phyloP scores from a whole-genome alignment of 768 basidiomycete species.

The Phylloporus sp. region DNA sequence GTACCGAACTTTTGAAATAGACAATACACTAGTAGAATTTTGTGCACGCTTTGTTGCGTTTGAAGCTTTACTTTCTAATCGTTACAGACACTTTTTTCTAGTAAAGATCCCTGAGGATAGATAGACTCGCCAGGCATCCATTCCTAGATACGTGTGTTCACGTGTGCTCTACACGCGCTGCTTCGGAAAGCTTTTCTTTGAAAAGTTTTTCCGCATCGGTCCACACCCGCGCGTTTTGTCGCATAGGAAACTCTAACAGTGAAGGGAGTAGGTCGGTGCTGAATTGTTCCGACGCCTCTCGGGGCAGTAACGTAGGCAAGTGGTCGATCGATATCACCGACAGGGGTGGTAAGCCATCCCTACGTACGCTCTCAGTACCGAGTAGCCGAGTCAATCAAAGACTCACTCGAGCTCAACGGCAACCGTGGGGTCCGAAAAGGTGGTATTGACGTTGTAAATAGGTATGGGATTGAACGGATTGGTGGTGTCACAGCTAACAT shows the following conservation, averaged over 20 bases:
- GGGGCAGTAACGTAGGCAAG: constrained; percentile 88
- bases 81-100: neutral
- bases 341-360: constrained; percentile 60
- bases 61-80: neutral
- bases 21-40: neutral
- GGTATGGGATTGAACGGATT: constrained; percentile 98
- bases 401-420: constrained; percentile 76
- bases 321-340: constrained; percentile 96
- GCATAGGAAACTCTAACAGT: constrained; percentile 67
- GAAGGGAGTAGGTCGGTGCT: constrained; percentile 83
- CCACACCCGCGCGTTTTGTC: constrained; percentile 74
- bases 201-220: constrained; percentile 81
- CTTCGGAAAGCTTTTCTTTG: constrained; percentile 58
- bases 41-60: neutral
- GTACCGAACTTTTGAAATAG: neutral
- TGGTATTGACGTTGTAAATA: constrained; percentile 90
- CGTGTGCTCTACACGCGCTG: constrained; percentile 23
- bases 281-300: constrained; percentile 97
- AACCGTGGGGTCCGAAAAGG: constrained; percentile 88
- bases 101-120: neutral
- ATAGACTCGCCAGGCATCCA: no score
- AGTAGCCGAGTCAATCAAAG: neutral
- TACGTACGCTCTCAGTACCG: constrained; percentile 26
- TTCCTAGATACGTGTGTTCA: no score
- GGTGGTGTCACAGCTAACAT: constrained; percentile 98